phyloP scores from a whole-genome alignment of 2,329 filamentous ascomycete species.

The Botryotinia narcissicola region DNA sequence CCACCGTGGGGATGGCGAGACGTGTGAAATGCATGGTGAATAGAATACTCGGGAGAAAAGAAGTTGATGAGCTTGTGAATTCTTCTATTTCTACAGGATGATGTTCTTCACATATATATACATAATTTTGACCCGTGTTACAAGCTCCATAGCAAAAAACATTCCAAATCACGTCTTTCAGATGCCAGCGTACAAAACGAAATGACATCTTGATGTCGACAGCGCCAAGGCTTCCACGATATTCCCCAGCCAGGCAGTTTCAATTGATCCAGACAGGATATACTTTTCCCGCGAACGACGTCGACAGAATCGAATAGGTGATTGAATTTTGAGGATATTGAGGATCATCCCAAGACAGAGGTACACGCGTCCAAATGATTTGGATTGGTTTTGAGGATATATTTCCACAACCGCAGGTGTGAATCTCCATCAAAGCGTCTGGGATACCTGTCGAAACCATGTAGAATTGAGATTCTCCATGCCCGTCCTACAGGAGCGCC shows the following conservation, averaged over 20 bases:
- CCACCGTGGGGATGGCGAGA: conserved; percentile 5
- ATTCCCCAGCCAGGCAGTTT: not conserved
- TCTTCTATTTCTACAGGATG: not conserved
- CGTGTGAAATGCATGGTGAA: conserved; percentile 16
- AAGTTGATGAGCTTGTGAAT: not conserved
- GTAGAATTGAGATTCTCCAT: not conserved
- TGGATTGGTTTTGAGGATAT: conserved; percentile 6
- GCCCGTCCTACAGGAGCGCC: not conserved
- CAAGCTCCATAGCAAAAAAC: not conserved
- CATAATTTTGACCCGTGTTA: not conserved
- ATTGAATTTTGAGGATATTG: not conserved
- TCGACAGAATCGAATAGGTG: not conserved
- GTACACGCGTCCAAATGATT: conserved; percentile 5
- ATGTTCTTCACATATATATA: not conserved
- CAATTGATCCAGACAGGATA: conserved; percentile 5
- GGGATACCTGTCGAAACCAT: not conserved
- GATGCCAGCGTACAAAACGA: not conserved
- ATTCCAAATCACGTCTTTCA: not conserved
- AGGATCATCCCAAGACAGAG: not conserved
- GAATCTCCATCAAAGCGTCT: not conserved
- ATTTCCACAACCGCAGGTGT: not conserved
- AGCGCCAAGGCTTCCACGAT: not conserved
- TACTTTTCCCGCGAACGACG: not conserved
- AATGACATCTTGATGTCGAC: not conserved
- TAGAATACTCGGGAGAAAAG: not conserved